These are phyloP conservation scores for Akanthomyces dipterigenus DNA, from an alignment of 2,329 filamentous ascomycete species.

Conservation along the genomic window DNA sequence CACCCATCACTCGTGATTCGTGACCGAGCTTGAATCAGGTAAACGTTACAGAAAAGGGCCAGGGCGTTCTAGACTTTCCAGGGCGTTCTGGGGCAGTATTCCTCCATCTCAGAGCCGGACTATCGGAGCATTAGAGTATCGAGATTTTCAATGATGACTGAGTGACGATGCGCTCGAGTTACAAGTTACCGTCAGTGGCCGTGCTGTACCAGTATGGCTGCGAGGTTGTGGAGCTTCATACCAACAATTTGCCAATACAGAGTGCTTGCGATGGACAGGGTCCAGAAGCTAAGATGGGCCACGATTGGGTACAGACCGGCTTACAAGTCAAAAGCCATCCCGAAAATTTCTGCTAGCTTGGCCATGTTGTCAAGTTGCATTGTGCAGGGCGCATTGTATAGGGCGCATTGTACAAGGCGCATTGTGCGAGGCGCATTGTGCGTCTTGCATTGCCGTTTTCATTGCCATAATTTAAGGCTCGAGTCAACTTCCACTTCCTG, in stretches of 20 bases:
- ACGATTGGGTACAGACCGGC: no score
- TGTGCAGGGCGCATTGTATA: not conserved
- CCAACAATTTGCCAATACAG: no score
- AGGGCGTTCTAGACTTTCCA: no score
- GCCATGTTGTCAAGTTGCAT: not conserved
- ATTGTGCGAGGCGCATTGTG: not conserved
- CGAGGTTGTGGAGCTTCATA: not conserved
- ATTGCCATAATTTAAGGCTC: not conserved
- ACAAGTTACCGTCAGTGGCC: not conserved
- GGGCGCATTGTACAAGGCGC: not conserved
- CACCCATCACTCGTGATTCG: no score
- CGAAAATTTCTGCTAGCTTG: not conserved
- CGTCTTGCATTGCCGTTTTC: not conserved
- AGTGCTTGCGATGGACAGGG: not conserved
- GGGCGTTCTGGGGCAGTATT: no score
- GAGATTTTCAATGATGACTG: no score
- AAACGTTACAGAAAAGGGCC: no score
- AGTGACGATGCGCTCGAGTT: no score
- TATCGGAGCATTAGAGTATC: no score
- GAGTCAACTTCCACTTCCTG: not conserved
- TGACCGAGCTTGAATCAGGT: no score
- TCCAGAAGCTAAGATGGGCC: not conserved
- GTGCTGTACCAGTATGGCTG: no score
- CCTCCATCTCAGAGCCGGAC: no score
- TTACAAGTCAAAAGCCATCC: not conserved